Evolutionary conservation across 2,329 filamentous ascomycete species (phyloP), one percentile per base, ranked within the genome.

Genomic region (Nothophoma quercina): DNA sequence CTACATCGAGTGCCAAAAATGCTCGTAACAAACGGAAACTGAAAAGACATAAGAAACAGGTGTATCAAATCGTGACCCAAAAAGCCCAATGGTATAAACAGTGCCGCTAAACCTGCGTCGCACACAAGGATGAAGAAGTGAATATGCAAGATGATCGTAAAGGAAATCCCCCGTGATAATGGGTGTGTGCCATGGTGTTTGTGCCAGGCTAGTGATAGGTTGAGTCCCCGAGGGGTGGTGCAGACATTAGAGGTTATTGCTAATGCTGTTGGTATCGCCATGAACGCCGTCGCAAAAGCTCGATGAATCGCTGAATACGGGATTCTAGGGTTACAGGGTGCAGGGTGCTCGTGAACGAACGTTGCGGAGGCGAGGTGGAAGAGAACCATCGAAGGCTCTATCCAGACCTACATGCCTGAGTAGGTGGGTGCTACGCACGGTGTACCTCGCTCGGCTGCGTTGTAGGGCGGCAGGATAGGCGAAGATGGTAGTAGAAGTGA

Each of bases 161-260:
- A 45, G 41, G 38, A 40, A 48, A 33, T n/a, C n/a, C 32, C 50
- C 50, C 50, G 19, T 48, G 33, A 26, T 10, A 12, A 13, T 47
- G 38, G 44, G 50, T 39, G 36, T 35, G n/a, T 44, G 56, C 56
- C 46, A 41, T 58, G 45, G 44, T 59, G 45, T 29, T 59, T 43
- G 50, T 51, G 65, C 62, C 61, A 62, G 52, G 56, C 57, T 48
- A 62, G 58, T 49, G 55, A 56, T 69, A 65, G 58, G 61, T 65
- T 67, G 63, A 45, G 42, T 35, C 49, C 64, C 62, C 59, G 55
- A 60, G 53, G 56, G 64, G 51, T 50, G 48, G 58, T 60, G 59
- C 67, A 72, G 64, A 72, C 68, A 72, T 72, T 72, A 72, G 55
- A 62, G 52, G 51, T 70, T 67, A 67, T 45, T 35, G 52, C 60